Conservation (phyloP, 495 filamentous ascomycete species). For the Podospora anserina region DNA sequence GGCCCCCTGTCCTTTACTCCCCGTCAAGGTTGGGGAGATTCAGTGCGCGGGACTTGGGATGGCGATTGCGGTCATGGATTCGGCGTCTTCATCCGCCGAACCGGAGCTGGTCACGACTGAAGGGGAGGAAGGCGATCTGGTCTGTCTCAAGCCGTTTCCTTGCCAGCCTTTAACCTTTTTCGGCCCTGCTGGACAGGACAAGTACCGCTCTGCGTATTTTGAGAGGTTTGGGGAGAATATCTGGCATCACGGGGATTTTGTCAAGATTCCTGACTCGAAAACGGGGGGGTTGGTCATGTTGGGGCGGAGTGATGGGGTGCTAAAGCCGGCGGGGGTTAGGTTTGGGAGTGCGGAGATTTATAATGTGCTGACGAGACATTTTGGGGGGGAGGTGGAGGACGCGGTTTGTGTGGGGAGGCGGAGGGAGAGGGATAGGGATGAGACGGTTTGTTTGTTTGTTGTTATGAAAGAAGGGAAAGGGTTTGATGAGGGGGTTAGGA, state of each 20-base stretch:
- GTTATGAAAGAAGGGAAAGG: slow-evolving; percentile 58
- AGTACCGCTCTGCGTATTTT: slow-evolving; percentile 84
- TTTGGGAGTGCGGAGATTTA: slow-evolving; percentile 88
- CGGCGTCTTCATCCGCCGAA: slow-evolving; percentile 40
- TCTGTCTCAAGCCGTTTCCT: slow-evolving; percentile 83
- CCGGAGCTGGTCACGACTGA: slow-evolving; percentile 43
- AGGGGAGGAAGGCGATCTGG: slow-evolving; percentile 81
- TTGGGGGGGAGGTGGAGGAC: slow-evolving; percentile 72
- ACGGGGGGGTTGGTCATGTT: slow-evolving; percentile 83
- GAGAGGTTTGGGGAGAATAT: slow-evolving; percentile 63
- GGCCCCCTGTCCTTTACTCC: slow-evolving; percentile 77
- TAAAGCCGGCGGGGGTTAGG: slow-evolving; percentile 74
- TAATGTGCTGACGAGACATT: slow-evolving; percentile 79
- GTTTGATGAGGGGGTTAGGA: slow-evolving; percentile 52
- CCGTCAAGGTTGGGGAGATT: slow-evolving; percentile 84
- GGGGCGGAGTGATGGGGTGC: slow-evolving; percentile 71
- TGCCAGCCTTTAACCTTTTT: slow-evolving; percentile 89
- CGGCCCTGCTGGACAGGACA: slow-evolving; percentile 63
- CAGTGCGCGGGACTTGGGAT: slow-evolving; percentile 89
- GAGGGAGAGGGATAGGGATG: slow-evolving; percentile 69
- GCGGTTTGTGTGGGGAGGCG: slow-evolving; percentile 79
- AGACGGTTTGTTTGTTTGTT: slow-evolving; percentile 82
- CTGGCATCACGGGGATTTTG: slow-evolving; percentile 96
- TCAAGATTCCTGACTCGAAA: slow-evolving; percentile 61
- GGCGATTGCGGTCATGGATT: slow-evolving; percentile 77